Evolutionary conservation across 192 early-diverging fungal species (phyloP), one percentile per base, ranked within the genome.

Genomic region (Allomyces macrogynus): DNA sequence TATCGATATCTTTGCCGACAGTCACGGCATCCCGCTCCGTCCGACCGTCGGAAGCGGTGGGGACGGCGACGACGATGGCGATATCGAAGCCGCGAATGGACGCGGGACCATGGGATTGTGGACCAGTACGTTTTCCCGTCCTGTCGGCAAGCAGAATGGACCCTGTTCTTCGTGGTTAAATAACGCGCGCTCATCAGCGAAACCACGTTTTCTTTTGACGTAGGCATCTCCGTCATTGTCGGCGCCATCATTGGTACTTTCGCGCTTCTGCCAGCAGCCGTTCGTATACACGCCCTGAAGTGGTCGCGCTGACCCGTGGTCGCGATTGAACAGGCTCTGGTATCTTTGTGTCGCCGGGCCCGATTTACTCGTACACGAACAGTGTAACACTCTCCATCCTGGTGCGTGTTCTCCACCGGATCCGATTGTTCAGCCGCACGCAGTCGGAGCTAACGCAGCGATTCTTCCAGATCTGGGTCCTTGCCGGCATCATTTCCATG

Each of bases 341-440:
- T 9, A 81, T 81, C 18, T 81, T 79, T 71, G 77, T 77, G 12
- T 71, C 71, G 1, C 77, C 77, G 1, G 77, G 77, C 1, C 75
- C 69, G 5, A 71, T 81, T 57, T 57, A 57, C 49, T 20, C 12
- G 12, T 57, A 57, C 49, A 57, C 49, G 49, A n/a, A 22, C 60
- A 25, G 32, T n/a, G 24, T 25, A 24, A 54, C n/a, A 18, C 25
- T 20, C 44, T 44, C 44, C 24, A 23, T 65, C 23, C 32, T 65
- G 64, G 64, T 44, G 32, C 64, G 18, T 40, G 23, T 57, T 57
- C 1, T n/a, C 49, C 16, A 57, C 20, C 32, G 32, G 32, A 40
- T 57, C 20, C 49, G 12, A 57, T 57, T 57, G 20, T 16, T 57
- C 20, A n/a, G 8, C 9, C 32, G 32, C 12, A 14, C 9, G 20